Conservation (phyloP, 441 rosid species). For the Gossypium gossypioides region DNA sequence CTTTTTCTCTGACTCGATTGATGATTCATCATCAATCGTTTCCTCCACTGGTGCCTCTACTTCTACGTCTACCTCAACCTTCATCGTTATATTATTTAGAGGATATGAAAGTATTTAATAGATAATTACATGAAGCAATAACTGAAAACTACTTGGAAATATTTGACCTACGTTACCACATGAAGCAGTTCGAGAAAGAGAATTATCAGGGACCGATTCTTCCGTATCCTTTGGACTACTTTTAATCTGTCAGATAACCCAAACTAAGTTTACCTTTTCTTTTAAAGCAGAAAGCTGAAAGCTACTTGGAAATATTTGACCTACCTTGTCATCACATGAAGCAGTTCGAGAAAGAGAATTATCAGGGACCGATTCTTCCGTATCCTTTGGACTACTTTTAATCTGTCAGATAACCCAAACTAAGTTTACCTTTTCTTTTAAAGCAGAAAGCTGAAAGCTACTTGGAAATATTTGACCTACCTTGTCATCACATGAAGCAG, state of each 20-base stretch:
- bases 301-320: not conserved
- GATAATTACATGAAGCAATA: not conserved
- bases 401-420: slow-evolving; percentile 28
- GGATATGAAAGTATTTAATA: not conserved
- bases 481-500: slow-evolving; percentile 24
- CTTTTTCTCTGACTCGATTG: slow-evolving; percentile 9
- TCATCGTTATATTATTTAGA: not conserved
- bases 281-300: not conserved
- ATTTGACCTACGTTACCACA: slow-evolving; percentile 21
- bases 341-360: slow-evolving; percentile 27
- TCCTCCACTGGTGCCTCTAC: slow-evolving; percentile 13
- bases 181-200: slow-evolving; percentile 28
- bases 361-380: slow-evolving; percentile 18
- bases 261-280: slow-evolving; percentile 4
- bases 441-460: not conserved
- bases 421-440: not conserved
- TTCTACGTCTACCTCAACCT: slow-evolving; percentile 9
- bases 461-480: slow-evolving; percentile 14
- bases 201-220: slow-evolving; percentile 18
- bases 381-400: slow-evolving; percentile 33
- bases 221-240: slow-evolving; percentile 28
- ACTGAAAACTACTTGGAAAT: not conserved
- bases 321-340: slow-evolving; percentile 28
- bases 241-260: slow-evolving; percentile 34
- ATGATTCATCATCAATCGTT: slow-evolving; percentile 18